Evolutionary conservation across 176 grass and related monocot genomes (phyloP), one percentile per base, ranked within the genome.

Genomic region (Alloteropsis semialata): DNA sequence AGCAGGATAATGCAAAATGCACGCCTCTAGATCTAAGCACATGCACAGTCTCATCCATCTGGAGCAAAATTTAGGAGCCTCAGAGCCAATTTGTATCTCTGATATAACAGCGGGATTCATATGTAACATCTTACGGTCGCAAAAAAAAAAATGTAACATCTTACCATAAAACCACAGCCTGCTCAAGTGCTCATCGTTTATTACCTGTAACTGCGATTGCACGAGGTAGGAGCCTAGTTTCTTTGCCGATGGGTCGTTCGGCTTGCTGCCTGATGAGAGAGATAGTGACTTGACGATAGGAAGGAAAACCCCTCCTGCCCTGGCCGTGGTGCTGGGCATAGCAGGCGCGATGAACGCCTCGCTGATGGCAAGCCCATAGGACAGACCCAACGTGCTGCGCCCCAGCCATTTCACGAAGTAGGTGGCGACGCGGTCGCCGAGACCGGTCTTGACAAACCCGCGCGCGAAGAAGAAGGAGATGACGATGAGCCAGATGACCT

Each of bases 381-480:
- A 92, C 29, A 97, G 85, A 19, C 92, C 95, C 27, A 97, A 39
- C 1, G 95, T 97, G 83, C 92, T 97, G 43, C 85, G 78, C 8
- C 95, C 95, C 12, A 97, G 75, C 95, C 88, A 94, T 65, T 94
- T 97, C 15, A 97, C 92, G 84, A 97, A 97, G 69, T 89, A 94
- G 39, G 95, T 94, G 76, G 95, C 95, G 18, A 97, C 91, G 61
- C 95, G 83, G 72, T 97, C 95, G 61, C 95, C 95, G 60, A 97
- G 92, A 30, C 95, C 95, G 27, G 95, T 97, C 84, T 94, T 97
- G 59, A 97, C 95, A 76, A 97, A 97, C 3, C 95, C 95, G 60
- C 95, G 87, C 28, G 95, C 95, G 83, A 97, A 94, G 90, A 97
- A 97, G 85, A 97, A 97, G 65, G 95, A 97, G 56, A 97, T 97